Conservation (phyloP, 768 basidiomycete genomes). For the Rubroboletus pulcherrimus region DNA sequence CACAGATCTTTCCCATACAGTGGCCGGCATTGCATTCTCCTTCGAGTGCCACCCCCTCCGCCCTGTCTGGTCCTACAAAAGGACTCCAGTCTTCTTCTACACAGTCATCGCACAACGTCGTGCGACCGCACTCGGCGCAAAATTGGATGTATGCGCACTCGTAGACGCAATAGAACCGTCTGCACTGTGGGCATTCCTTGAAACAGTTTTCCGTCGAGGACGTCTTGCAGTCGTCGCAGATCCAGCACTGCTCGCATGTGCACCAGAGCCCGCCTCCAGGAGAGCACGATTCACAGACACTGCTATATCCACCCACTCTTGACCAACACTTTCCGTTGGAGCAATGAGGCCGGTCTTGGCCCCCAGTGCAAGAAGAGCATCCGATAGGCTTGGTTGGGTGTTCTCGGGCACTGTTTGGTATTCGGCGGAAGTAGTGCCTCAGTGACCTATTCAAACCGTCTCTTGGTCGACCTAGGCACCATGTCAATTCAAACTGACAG, state of each 20-base stretch:
- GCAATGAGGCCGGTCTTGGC: slow-evolving; percentile 8
- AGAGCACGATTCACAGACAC: slow-evolving; percentile 18
- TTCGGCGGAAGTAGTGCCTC: not conserved
- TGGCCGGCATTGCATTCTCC: not conserved
- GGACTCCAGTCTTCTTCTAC: slow-evolving; percentile 19
- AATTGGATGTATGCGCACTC: slow-evolving; percentile 23
- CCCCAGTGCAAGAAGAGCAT: slow-evolving; percentile 5
- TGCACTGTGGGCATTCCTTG: slow-evolving; percentile 19
- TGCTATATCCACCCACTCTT: slow-evolving; percentile 1
- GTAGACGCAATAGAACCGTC: slow-evolving; percentile 12
- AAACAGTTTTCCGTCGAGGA: slow-evolving; percentile 4
- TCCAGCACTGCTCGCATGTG: slow-evolving; percentile 18
- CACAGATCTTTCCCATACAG: slow-evolving; percentile 13
- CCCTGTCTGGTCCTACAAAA: not conserved
- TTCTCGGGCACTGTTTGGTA: slow-evolving; percentile 3
- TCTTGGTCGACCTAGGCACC: slow-evolving; percentile 24
- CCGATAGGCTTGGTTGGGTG: slow-evolving; percentile 15
- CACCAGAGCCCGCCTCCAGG: slow-evolving; percentile 21
- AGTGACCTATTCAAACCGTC: not conserved
- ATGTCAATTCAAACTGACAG: slow-evolving; percentile 18
- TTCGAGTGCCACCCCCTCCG: slow-evolving; percentile 11
- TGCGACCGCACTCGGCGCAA: slow-evolving; percentile 18
- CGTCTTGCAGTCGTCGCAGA: slow-evolving; percentile 23
- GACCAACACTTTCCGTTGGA: slow-evolving; percentile 21
- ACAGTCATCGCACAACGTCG: slow-evolving; percentile 25